Evolutionary conservation across 2,329 filamentous ascomycete species (phyloP), one percentile per base, ranked within the genome.

Genomic region (Exutisphaerella laricina): DNA sequence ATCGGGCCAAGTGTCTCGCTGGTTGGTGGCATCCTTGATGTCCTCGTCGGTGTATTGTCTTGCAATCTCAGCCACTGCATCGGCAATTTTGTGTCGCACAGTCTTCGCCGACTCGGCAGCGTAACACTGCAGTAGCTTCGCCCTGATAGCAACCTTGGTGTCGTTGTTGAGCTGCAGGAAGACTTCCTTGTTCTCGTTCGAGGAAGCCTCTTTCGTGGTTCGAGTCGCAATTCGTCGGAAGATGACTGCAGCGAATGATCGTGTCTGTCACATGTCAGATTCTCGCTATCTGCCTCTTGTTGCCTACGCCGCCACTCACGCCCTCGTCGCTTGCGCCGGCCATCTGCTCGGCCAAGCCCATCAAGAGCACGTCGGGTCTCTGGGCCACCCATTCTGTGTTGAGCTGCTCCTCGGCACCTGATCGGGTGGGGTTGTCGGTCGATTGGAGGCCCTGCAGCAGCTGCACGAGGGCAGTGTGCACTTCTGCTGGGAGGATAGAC

Each of bases 11-110:
- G 81, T 74, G 50, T 92, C 63, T 43, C 59, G 46, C 25, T 52
- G 39, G 20, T 58, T 57, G 41, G 62, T 59, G 16, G 54, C 20
- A 35, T 45, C 49, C 30, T 54, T 45, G 13, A 65, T 57, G 17
- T 56, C 33, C 45, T 85, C 88, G 58, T 97, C 92, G 32, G 86
- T 85, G 68, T 96, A 96, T 70, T 98, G 88, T 59, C 92, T 81
- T 32, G 90, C 92, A 48, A 98, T 76, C 68, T 98, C 92, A 17
- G 92, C 92, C 49, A 97, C 85, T n/a, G 90, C 88, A 68, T 98
- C 92, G 57, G 89, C 92, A 62, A 97, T 85, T 69, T 98, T 98
- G 71, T 95, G 92, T 58, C 92, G 78, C 34, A 95, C 85, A 28
- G 78, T 73, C 49, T 81, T 77, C 49, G 85, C 78, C 16, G 78